phyloP scores from a whole-genome alignment of 108 stramenopile species.

The Fragilaria crotonensis region DNA sequence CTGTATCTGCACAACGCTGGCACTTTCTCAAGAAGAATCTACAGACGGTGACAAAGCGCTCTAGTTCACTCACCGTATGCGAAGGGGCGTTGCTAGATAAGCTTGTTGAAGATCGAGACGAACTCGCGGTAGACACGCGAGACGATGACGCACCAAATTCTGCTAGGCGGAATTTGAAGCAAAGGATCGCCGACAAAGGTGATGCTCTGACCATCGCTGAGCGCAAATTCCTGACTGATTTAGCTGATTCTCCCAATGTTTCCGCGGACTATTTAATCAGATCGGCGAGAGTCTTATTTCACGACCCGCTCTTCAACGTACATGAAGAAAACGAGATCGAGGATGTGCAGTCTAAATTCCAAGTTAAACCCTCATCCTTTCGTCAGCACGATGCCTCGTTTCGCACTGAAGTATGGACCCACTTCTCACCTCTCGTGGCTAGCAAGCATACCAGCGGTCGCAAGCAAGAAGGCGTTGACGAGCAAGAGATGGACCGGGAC shows the following conservation, averaged over 20 bases:
- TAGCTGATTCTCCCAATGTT: not conserved
- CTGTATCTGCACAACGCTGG: no score
- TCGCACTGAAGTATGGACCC: slow-evolving; percentile 5
- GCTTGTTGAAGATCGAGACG: no score
- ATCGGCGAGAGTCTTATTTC: not conserved
- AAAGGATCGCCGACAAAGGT: not conserved
- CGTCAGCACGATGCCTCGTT: slow-evolving; percentile 4
- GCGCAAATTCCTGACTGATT: not conserved
- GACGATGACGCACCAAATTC: not conserved
- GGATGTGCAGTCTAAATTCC: not conserved
- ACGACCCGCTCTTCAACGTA: not conserved
- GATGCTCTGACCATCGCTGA: not conserved
- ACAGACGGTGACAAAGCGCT: no score
- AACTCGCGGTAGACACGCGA: no score
- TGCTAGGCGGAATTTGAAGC: not conserved
- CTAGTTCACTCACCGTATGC: no score
- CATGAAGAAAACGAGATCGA: not conserved
- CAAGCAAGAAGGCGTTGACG: not conserved
- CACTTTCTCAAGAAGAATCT: no score
- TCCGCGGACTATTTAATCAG: not conserved
- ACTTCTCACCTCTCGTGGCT: not conserved
- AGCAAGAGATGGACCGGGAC: not conserved
- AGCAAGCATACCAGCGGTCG: not conserved
- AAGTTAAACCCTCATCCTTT: not conserved
- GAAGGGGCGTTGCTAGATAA: no score